A percentile compares a stretch with the other conserved stretches of the same genome.
Evolutionary conservation across 2,329 filamentous ascomycete genomes (phyloP).

Genomic region (Aspergillus brunneoviolaceus): DNA sequence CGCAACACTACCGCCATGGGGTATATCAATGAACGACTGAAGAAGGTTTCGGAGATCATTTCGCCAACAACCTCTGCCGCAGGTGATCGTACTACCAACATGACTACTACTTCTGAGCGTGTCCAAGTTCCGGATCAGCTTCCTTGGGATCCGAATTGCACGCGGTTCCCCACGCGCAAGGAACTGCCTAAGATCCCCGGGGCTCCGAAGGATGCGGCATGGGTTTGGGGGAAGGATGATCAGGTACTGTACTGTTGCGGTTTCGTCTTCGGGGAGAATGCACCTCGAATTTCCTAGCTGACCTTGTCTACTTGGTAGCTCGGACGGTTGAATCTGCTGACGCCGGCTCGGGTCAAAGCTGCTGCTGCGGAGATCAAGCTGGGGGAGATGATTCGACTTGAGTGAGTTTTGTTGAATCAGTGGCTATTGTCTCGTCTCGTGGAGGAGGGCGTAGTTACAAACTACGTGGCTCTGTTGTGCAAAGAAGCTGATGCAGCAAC

Average conservation of each 20-base stretch:
- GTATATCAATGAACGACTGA: not conserved
- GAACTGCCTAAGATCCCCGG: conserved; percentile 54
- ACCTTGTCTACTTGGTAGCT: conserved; percentile 16
- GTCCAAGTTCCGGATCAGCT: conserved; percentile 34
- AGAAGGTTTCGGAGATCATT: not conserved
- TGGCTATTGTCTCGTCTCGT: too few relatives aligned
- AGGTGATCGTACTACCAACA: not conserved
- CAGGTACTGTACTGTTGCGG: conserved; percentile 34
- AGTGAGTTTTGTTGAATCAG: conserved; percentile 37
- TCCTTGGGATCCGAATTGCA: conserved; percentile 56
- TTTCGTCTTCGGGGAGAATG: not conserved
- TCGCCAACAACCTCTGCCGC: not conserved
- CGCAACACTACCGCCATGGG: conserved; percentile 2
- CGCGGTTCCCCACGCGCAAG: conserved; percentile 53
- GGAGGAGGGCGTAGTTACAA: too few relatives aligned
- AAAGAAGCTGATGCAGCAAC: not conserved
- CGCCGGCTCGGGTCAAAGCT: conserved; percentile 54
- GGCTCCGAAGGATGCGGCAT: conserved; percentile 57
- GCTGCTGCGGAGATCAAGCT: conserved; percentile 55
- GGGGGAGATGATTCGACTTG: conserved; percentile 57
- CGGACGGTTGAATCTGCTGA: conserved; percentile 56
- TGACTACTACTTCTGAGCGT: conserved; percentile 13
- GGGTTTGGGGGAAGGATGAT: conserved; percentile 61
- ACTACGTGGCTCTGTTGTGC: too few relatives aligned
- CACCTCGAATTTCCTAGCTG: not conserved